A percentile compares a stretch with the other conserved stretches of the same genome.
Evolutionary conservation across 2,329 filamentous ascomycete genomes (phyloP).

Genomic region (Curvularia sp.): DNA sequence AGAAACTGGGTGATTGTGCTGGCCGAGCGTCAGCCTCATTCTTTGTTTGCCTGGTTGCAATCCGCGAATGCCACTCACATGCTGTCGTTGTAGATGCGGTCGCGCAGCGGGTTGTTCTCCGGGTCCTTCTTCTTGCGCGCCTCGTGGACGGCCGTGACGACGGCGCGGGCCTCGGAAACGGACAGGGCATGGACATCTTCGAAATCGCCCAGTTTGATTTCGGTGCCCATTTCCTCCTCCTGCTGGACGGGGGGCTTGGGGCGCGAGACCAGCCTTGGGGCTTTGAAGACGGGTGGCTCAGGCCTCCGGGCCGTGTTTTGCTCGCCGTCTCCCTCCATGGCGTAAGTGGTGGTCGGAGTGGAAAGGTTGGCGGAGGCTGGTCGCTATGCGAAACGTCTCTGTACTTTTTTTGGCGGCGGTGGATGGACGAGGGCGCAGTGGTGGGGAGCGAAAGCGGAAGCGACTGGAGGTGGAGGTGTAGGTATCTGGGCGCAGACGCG

Average conservation of each 20-base stretch:
- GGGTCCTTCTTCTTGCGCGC: slow-evolving; percentile 76
- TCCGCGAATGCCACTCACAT: slow-evolving; percentile 35
- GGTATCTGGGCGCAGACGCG: background rate
- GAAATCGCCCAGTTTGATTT: slow-evolving; percentile 91
- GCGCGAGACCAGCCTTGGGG: slow-evolving; percentile 46
- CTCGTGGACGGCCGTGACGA: slow-evolving; percentile 87
- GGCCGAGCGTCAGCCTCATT: slow-evolving; percentile 10
- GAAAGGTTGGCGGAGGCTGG: background rate
- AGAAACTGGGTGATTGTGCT: slow-evolving; percentile 85
- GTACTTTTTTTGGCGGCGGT: slow-evolving; percentile 5
- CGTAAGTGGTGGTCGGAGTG: background rate
- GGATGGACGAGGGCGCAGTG: slow-evolving; percentile 1
- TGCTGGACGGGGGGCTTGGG: slow-evolving; percentile 70
- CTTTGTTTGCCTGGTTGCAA: slow-evolving; percentile 9
- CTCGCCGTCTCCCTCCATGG: slow-evolving; percentile 45
- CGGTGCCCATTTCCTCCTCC: slow-evolving; percentile 85
- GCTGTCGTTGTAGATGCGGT: slow-evolving; percentile 70
- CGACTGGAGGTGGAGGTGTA: background rate
- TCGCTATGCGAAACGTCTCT: slow-evolving; percentile 6
- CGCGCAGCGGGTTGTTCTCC: slow-evolving; percentile 72
- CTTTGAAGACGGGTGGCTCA: slow-evolving; percentile 37
- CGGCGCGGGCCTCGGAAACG: slow-evolving; percentile 86
- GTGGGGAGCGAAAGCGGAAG: background rate
- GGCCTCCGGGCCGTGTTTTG: slow-evolving; percentile 23
- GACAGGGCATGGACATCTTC: slow-evolving; percentile 90